Conservation (phyloP, 805 yeast species). For the Saccharomycopsis guyanensis region DNA sequence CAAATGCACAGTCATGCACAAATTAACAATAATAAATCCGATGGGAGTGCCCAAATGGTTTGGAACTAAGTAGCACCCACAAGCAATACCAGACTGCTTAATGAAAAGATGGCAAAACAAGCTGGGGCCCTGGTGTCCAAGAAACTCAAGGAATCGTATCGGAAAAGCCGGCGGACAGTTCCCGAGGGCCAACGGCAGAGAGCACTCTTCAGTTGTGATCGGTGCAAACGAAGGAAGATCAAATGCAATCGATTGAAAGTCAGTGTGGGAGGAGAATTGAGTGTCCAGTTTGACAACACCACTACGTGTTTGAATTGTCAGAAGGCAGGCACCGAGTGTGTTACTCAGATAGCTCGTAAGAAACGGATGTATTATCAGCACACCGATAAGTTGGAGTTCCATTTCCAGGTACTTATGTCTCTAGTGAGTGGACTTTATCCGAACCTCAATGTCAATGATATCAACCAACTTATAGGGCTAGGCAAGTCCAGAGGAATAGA, state of each 20-base stretch:
- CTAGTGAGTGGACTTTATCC: constrained; percentile 14
- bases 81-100: too few relatives aligned
- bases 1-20: too few relatives aligned
- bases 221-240: constrained; percentile 18
- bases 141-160: constrained; percentile 1
- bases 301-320: constrained; percentile 16
- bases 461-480: constrained; percentile 1
- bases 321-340: constrained; percentile 13
- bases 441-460: constrained; percentile 7
- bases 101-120: too few relatives aligned
- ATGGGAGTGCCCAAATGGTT: too few relatives aligned
- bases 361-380: constrained; percentile 2
- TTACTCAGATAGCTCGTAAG: constrained; percentile 16
- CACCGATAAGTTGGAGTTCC: constrained; percentile 10
- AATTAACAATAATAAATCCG: too few relatives aligned
- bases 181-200: constrained; percentile 16
- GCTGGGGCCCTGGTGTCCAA: not conserved
- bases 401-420: constrained; percentile 7
- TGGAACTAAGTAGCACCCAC: too few relatives aligned
- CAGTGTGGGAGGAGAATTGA: constrained; percentile 3
- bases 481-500: constrained; percentile 5
- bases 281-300: constrained; percentile 10
- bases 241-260: constrained; percentile 13
- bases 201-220: constrained; percentile 18
- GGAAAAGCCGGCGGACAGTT: constrained; percentile 11